A percentile compares a stretch with the other conserved stretches of the same genome.
phyloP scores from a whole-genome alignment of 177 flowering plant genomes.

The Tripterygium wilfordii region DNA sequence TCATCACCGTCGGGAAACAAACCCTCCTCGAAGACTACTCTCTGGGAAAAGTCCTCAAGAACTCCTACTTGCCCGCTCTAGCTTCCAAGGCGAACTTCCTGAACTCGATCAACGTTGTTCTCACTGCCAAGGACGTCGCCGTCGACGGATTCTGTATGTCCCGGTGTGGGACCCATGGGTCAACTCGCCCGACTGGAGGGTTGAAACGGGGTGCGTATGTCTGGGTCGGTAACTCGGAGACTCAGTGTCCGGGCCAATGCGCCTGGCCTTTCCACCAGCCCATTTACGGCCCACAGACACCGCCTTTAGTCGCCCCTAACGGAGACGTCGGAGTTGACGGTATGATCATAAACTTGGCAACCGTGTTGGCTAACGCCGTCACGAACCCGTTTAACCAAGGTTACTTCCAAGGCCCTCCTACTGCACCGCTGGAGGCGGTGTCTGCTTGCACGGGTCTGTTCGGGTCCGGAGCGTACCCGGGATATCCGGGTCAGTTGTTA shows the following conservation, averaged over 20 bases:
- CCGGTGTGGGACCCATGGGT: slow-evolving; percentile 74
- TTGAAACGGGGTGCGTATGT: slow-evolving; percentile 27
- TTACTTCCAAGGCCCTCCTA: slow-evolving; percentile 70
- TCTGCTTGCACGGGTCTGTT: slow-evolving; percentile 76
- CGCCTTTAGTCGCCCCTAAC: slow-evolving; percentile 75
- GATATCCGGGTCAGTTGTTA: slow-evolving; percentile 63
- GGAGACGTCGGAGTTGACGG: slow-evolving; percentile 89
- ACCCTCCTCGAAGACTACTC: slow-evolving; percentile 40
- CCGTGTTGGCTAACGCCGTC: slow-evolving; percentile 66
- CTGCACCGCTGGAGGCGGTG: slow-evolving; percentile 79
- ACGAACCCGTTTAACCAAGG: slow-evolving; percentile 78
- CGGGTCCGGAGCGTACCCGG: slow-evolving; percentile 81
- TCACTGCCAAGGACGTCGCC: slow-evolving; percentile 65
- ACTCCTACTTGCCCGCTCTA: slow-evolving; percentile 27
- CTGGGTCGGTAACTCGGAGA: slow-evolving; percentile 85
- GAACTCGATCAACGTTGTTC: slow-evolving; percentile 40
- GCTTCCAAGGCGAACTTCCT: slow-evolving; percentile 22
- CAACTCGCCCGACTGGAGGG: slow-evolving; percentile 8
- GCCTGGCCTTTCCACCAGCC: slow-evolving; percentile 96
- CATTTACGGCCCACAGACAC: slow-evolving; percentile 78
- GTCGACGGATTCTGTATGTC: slow-evolving; percentile 78
- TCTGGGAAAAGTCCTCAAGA: slow-evolving; percentile 52
- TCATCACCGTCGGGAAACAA: slow-evolving; percentile 47
- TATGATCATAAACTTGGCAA: slow-evolving; percentile 75
- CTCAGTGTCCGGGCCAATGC: slow-evolving; percentile 84